These are phyloP conservation scores for Microcos paniculata DNA, from an alignment of 345 rosid species.

Conservation along the genomic window DNA sequence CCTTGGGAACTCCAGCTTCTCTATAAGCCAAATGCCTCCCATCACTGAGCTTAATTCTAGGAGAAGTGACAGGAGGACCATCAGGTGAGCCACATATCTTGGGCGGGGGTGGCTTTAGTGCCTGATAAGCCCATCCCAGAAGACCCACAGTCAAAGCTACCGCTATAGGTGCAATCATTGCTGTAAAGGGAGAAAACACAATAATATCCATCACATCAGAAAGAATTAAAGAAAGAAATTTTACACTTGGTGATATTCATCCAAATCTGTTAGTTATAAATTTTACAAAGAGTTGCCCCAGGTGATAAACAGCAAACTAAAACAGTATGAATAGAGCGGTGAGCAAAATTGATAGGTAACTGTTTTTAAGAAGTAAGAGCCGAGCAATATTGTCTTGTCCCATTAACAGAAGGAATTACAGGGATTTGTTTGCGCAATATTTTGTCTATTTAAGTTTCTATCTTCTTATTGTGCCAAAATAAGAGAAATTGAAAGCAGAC, in stretches of 20 bases:
- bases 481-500: background rate
- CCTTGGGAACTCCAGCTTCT: constrained; percentile 66
- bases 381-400: background rate
- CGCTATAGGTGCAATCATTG: constrained; percentile 45
- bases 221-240: background rate
- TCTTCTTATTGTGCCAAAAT: background rate
- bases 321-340: background rate
- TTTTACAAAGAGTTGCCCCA: background rate
- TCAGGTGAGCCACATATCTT: constrained; percentile 63
- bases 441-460: background rate
- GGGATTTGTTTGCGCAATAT: background rate
- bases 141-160: constrained; percentile 51
- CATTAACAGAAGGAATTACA: background rate
- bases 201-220: background rate
- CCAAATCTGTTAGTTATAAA: background rate
- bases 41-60: constrained; percentile 67
- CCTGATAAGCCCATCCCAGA: constrained; percentile 49
- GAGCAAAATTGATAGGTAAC: background rate
- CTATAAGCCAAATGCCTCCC: constrained; percentile 83
- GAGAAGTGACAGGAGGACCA: constrained; percentile 73
- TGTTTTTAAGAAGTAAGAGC: background rate
- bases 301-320: background rate
- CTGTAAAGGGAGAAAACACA: constrained; percentile 25
- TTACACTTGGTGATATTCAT: background rate
- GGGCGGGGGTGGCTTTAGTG: constrained; percentile 68